Conservation (phyloP, 2,329 filamentous ascomycete genomes). For the Septoria linicola region DNA sequence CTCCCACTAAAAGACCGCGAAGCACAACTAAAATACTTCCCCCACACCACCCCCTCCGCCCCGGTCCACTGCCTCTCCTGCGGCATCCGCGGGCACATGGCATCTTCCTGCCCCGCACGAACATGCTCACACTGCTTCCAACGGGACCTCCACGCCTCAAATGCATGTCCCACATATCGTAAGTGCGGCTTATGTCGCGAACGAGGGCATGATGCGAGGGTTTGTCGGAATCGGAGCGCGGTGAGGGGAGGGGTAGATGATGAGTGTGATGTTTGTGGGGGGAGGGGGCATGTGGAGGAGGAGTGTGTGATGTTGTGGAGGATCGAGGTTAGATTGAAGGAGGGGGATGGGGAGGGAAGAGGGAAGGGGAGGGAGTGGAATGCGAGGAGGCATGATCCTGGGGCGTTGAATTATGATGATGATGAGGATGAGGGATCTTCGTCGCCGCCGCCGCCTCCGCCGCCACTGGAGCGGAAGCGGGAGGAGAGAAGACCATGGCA, state of each 20-base stretch:
- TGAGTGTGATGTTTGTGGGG: constrained; percentile 13
- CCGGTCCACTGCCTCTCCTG: constrained; percentile 21
- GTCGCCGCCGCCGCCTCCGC: constrained; percentile 8
- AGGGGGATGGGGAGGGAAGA: no score
- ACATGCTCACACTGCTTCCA: constrained; percentile 19
- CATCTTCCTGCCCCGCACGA: constrained; percentile 7
- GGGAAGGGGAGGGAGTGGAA: no score
- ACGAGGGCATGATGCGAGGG: constrained; percentile 17
- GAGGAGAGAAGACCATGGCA: constrained; percentile 15
- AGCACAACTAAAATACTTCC: constrained; percentile 13
- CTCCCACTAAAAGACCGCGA: constrained; percentile 3
- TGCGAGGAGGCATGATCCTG: not conserved
- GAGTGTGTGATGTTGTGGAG: constrained; percentile 30
- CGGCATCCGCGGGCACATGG: constrained; percentile 18
- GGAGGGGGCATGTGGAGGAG: constrained; percentile 20
- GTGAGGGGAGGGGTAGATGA: no score
- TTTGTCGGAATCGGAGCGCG: constrained; percentile 15
- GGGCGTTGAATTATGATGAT: constrained; percentile 4
- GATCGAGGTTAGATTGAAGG: no score
- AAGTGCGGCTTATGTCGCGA: constrained; percentile 22
- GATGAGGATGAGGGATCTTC: constrained; percentile 13
- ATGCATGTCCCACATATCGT: constrained; percentile 15
- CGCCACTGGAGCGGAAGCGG: not conserved
- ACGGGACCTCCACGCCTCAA: constrained; percentile 13
- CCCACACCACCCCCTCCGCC: constrained; percentile 1